phyloP scores from a whole-genome alignment of 257 asterid species.

The Plantago major region DNA sequence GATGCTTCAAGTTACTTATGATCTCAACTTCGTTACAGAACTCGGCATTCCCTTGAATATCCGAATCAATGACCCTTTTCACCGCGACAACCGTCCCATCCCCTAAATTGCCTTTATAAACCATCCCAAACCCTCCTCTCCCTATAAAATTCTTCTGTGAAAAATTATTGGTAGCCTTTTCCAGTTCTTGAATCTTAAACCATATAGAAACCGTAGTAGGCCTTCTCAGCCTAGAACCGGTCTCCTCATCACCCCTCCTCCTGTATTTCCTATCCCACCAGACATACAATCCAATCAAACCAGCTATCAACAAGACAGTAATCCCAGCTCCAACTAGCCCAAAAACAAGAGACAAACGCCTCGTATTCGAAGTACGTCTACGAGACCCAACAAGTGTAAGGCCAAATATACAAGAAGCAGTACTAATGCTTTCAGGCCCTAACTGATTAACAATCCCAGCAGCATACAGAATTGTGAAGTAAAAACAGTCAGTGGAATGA shows the following conservation, averaged over 20 bases:
- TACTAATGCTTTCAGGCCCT: conserved; percentile 71
- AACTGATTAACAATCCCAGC: conserved; percentile 68
- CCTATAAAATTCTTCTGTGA: conserved; percentile 67
- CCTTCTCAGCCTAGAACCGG: conserved; percentile 48
- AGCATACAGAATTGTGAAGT: conserved; percentile 69
- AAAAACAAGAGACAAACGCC: conserved; percentile 33
- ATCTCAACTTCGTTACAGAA: conserved; percentile 94
- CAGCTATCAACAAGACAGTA: conserved; percentile 35
- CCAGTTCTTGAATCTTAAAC: conserved; percentile 68
- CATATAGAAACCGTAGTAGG: conserved; percentile 64
- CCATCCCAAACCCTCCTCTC: conserved; percentile 87
- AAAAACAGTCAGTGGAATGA: conserved; percentile 63
- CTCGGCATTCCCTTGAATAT: conserved; percentile 65
- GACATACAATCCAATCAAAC: conserved; percentile 46
- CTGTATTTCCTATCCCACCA: conserved; percentile 55
- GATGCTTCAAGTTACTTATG: conserved; percentile 80
- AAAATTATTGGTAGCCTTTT: conserved; percentile 62
- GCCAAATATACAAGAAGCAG: conserved; percentile 60
- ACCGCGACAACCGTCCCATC: conserved; percentile 83
- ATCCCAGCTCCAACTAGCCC: conserved; percentile 60
- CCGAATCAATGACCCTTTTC: conserved; percentile 67
- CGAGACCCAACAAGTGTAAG: conserved; percentile 35
- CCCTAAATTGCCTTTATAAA: conserved; percentile 54
- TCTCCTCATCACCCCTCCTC: conserved; percentile 33
- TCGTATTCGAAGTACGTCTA: conserved; percentile 20